Evolutionary conservation across 495 filamentous ascomycete genomes (phyloP).

Genomic region (Annulohypoxylon moriforme): DNA sequence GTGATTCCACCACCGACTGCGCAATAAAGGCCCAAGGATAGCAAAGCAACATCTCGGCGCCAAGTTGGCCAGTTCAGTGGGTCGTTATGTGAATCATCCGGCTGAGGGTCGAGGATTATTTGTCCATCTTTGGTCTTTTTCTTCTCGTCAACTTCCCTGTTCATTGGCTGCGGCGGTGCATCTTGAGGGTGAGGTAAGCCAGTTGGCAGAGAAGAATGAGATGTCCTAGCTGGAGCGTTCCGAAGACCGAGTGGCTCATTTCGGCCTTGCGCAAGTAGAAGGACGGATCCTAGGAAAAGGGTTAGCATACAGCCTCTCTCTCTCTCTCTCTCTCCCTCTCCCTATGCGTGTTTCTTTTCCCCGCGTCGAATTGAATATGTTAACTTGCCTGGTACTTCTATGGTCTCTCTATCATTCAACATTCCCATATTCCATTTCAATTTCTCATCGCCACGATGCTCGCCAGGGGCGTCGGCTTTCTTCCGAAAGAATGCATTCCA

Average conservation of each 20-base stretch:
- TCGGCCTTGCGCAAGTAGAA: constrained; percentile 77
- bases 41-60: constrained; percentile 82
- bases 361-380: neutral
- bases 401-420: constrained; percentile 81
- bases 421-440: constrained; percentile 82
- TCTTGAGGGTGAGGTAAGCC: constrained; percentile 61
- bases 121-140: constrained; percentile 86
- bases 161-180: constrained; percentile 30
- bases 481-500: constrained; percentile 32
- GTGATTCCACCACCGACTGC: constrained; percentile 95
- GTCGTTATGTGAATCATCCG: constrained; percentile 90
- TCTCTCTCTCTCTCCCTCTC: too few species aligned
- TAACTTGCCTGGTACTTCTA: constrained; percentile 87
- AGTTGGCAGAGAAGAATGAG: constrained; percentile 77
- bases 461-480: constrained; percentile 14
- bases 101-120: constrained; percentile 92
- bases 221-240: constrained; percentile 78
- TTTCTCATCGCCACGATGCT: constrained; percentile 20
- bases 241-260: constrained; percentile 86
- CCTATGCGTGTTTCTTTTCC: too few species aligned
- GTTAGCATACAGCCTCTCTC: neutral
- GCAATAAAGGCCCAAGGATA: constrained; percentile 90
- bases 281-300: constrained; percentile 74
- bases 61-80: constrained; percentile 92
- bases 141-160: constrained; percentile 58